phyloP scores from a whole-genome alignment of 164 flowering plant genomes.

The Aristolochia contorta region DNA sequence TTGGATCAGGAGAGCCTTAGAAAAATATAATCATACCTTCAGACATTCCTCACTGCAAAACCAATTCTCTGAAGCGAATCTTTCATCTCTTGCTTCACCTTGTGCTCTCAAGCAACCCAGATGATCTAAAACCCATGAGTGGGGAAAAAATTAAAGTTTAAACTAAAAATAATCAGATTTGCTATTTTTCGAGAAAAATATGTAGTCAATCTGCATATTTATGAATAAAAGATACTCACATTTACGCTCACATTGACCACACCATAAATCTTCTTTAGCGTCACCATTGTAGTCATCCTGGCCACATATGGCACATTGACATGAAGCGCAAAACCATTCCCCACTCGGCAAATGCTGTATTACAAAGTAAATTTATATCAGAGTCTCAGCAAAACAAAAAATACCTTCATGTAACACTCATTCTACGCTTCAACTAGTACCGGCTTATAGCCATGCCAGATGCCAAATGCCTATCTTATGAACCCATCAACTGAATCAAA shows the following conservation, averaged over 20 bases:
- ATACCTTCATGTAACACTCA: too few species aligned
- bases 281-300: too few species aligned
- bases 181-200: background rate
- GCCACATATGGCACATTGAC: slow-evolving; percentile 65
- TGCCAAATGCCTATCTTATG: too few species aligned
- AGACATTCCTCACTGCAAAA: slow-evolving; percentile 62
- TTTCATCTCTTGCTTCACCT: slow-evolving; percentile 11
- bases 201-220: background rate
- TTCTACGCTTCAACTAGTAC: too few species aligned
- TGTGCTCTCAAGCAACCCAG: slow-evolving; percentile 35
- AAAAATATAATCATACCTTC: slow-evolving; percentile 33
- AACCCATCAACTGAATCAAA: too few species aligned
- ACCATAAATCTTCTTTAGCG: slow-evolving; percentile 22
- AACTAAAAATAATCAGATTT: background rate
- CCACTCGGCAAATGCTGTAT: slow-evolving; percentile 65
- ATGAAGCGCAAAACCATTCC: slow-evolving; percentile 84
- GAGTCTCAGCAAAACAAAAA: too few species aligned
- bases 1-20: background rate
- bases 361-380: background rate
- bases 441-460: too few species aligned
- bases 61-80: slow-evolving; percentile 30
- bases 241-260: slow-evolving; percentile 65
- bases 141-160: too few species aligned
- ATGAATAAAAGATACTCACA: slow-evolving; percentile 45
- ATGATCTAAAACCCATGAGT: slow-evolving; percentile 86